These are phyloP conservation scores for Lunularia cruciata DNA, from an alignment of 225 moss, liverwort and hornwort genomes.

Conservation along the genomic window DNA sequence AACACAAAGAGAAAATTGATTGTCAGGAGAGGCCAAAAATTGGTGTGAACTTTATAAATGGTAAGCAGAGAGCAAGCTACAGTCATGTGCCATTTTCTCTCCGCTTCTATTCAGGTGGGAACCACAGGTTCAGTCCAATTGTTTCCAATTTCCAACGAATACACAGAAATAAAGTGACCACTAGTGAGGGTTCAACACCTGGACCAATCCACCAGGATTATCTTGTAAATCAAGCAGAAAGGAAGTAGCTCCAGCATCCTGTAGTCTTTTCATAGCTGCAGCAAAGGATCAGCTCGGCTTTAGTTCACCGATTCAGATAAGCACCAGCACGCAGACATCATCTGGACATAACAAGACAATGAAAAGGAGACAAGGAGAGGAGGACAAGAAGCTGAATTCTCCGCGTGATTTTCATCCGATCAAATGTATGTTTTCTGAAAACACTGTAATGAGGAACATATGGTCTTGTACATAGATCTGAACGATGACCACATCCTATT, in stretches of 20 bases:
- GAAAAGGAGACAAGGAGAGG: background rate
- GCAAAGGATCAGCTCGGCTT: background rate
- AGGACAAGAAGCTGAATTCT: too few species aligned
- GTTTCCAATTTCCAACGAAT: too few species aligned
- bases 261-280: conserved; percentile 84
- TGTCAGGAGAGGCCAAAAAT: background rate
- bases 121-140: too few species aligned
- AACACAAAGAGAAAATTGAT: conserved; percentile 8
- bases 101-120: too few species aligned
- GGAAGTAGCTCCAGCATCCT: conserved; percentile 79
- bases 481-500: too few species aligned
- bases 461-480: too few species aligned
- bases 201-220: conserved; percentile 95
- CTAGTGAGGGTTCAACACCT: conserved; percentile 31
- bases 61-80: too few species aligned
- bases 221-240: conserved; percentile 87
- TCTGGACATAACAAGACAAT: background rate
- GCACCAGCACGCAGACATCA: background rate
- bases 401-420: too few species aligned
- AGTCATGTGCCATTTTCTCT: too few species aligned
- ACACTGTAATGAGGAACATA: too few species aligned
- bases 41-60: background rate
- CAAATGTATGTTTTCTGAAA: too few species aligned
- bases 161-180: background rate
- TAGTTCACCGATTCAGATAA: background rate